Percentiles rank a stretch among this genome's conserved stretches.
Evolutionary conservation across 768 basidiomycete genomes (phyloP).

Genomic region (Lactarius hatsudake): DNA sequence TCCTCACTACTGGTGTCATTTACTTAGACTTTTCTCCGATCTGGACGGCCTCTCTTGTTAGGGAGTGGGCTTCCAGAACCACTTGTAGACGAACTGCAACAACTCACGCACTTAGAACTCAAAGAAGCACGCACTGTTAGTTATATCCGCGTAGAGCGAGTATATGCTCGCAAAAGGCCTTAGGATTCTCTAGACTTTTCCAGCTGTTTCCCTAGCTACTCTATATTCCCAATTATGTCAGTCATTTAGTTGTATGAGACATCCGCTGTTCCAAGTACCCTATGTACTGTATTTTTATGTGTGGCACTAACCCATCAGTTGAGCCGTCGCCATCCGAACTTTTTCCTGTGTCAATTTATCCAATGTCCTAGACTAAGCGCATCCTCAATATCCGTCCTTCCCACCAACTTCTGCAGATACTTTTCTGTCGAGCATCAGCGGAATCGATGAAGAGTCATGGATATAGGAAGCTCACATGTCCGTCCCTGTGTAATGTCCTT

Average conservation of each 20-base stretch:
- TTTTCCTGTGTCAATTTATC: too few relatives aligned
- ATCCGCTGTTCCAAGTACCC: background rate
- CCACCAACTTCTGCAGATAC: too few relatives aligned
- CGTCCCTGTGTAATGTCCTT: background rate
- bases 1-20: conserved; percentile 2
- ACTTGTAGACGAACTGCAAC: conserved; percentile 53
- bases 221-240: background rate
- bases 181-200: background rate
- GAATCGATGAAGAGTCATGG: too few relatives aligned
- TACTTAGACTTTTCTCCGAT: conserved; percentile 60
- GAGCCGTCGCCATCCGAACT: too few relatives aligned
- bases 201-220: conserved; percentile 1
- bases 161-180: conserved; percentile 54
- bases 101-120: conserved; percentile 50
- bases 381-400: too few relatives aligned
- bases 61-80: conserved; percentile 55
- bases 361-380: too few relatives aligned
- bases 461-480: background rate
- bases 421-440: too few relatives aligned
- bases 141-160: conserved; percentile 56
- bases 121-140: conserved; percentile 43
- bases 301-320: too few relatives aligned
- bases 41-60: conserved; percentile 65
- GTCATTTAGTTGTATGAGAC: conserved; percentile 7
- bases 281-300: background rate